Conservation (phyloP, 192 early-diverging fungal species). For the Cetraspora pellucida region DNA sequence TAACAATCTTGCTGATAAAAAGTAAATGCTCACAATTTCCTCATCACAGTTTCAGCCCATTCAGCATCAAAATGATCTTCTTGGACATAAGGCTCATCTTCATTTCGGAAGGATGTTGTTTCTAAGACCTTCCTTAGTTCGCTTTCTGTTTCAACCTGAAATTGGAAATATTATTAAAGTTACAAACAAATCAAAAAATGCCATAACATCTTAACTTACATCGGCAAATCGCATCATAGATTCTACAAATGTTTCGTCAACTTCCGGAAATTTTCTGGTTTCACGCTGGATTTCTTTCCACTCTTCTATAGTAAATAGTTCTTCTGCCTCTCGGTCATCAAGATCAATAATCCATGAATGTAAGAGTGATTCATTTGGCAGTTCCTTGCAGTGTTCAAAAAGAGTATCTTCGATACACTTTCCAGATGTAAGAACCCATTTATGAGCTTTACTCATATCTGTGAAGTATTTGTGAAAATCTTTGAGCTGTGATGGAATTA, state of each 20-base stretch:
- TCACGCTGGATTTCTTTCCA: constrained; percentile 18
- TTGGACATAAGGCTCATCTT: constrained; percentile 28
- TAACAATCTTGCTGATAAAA: constrained; percentile 31
- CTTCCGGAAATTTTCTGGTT: constrained; percentile 27
- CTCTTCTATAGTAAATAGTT: constrained; percentile 9
- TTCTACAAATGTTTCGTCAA: constrained; percentile 27
- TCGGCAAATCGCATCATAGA: constrained; percentile 36
- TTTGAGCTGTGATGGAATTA: constrained; percentile 9
- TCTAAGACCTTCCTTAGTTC: constrained; percentile 30
- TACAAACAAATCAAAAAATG: constrained; percentile 33
- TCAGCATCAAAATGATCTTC: constrained; percentile 34
- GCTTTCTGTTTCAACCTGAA: constrained; percentile 32
- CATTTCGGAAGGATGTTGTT: constrained; percentile 28
- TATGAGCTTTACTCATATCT: constrained; percentile 22
- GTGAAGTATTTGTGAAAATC: constrained; percentile 14
- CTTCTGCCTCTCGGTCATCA: constrained; percentile 3
- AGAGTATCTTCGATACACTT: constrained; percentile 27
- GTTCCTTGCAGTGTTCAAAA: constrained; percentile 21
- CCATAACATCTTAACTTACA: constrained; percentile 24
- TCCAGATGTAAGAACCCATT: constrained; percentile 20
- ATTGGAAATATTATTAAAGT: constrained; percentile 31
- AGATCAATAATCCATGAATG: constrained; percentile 28
- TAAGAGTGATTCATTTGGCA: constrained; percentile 22
- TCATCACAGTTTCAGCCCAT: constrained; percentile 33
- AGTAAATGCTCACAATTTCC: constrained; percentile 32